Base-by-base conservation (phyloP, 1,284 basidiomycete species). In the Rhodotorula glutinis region DNA sequence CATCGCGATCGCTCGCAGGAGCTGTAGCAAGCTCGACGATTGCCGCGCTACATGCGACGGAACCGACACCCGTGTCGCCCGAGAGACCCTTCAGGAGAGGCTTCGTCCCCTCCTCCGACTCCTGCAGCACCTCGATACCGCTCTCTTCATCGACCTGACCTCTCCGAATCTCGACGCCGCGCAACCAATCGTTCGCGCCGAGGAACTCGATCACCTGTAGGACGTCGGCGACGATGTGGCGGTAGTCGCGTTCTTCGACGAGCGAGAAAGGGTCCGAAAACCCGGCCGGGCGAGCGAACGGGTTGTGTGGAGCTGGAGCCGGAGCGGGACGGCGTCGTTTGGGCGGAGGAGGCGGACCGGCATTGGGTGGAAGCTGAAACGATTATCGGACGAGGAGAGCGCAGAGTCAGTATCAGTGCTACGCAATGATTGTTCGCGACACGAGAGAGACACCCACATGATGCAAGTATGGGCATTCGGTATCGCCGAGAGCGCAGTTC, bases 171-270 rank as follows among this genome's bases (percentile, higher is more conserved):
- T 98, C 95, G 1, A 97, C 92, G 56, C 85, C 84, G 55, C 84
- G 81, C 21, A 98, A 81, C 80, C 95, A 94, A 75, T 92, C 87
- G 74, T 98, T 98, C 70, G 91, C 89, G 3, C 92, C 91, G 21
- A 98, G 79, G 79, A 98, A 98, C 43, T 87, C 87, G 75, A 98
- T 90, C 3, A 90, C 91, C 79, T 98, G 95, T 0, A 92, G 91
- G 3, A 98, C 82, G 78, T 96, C 94, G 3, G 91, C 92, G 8
- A 96, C 84, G 0, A 95, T 94, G 75, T 92, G 85, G 38, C 88
- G 86, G 58, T 97, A 92, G 76, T 98, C 94, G 17, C 88, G 89
- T 27, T 88, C 82, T 10, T 98, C 83, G n/a, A 96, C 80, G 87
- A 92, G 74, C 16, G 69, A 55, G 59, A 72, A 69, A n/a, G 67